phyloP scores from a whole-genome alignment of 2,329 filamentous ascomycete genomes.

The Sarocladium kiliense region DNA sequence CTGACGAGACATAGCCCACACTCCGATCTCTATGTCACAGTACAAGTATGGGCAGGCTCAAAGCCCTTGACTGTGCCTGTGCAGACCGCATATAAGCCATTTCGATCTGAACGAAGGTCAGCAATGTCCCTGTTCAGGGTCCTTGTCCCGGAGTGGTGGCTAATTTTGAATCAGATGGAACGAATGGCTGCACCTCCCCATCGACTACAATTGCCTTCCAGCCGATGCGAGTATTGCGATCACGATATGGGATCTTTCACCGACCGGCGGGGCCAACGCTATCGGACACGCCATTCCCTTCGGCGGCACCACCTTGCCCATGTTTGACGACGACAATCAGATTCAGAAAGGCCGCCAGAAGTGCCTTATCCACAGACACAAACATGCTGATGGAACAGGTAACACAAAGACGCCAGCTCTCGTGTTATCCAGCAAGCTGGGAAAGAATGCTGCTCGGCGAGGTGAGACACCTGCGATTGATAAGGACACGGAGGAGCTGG shows the following conservation, averaged over 20 bases:
- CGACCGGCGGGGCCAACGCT: slow-evolving; percentile 64
- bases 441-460: slow-evolving; percentile 43
- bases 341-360: slow-evolving; percentile 89
- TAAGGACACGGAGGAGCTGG: slow-evolving; percentile 76
- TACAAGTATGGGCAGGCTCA: slow-evolving; percentile 91
- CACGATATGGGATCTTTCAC: slow-evolving; percentile 91
- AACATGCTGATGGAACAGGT: slow-evolving; percentile 78
- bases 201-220: slow-evolving; percentile 78
- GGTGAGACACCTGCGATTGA: slow-evolving; percentile 49
- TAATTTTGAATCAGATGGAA: slow-evolving; percentile 63
- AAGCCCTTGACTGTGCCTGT: slow-evolving; percentile 89
- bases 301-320: slow-evolving; percentile 81
- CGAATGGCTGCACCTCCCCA: slow-evolving; percentile 88
- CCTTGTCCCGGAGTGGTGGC: not conserved
- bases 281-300: slow-evolving; percentile 82
- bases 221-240: slow-evolving; percentile 80
- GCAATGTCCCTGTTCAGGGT: slow-evolving; percentile 5
- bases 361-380: slow-evolving; percentile 77
- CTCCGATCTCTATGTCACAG: slow-evolving; percentile 89
- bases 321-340: slow-evolving; percentile 93
- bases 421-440: not conserved
- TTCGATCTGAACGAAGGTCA: slow-evolving; percentile 66
- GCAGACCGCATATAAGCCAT: slow-evolving; percentile 89
- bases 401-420: slow-evolving; percentile 71
- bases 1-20: slow-evolving; percentile 47